A percentile compares a stretch with the other conserved stretches of the same genome.
These are phyloP conservation scores for Phaeosphaeriaceae sp. DNA, from an alignment of 2,329 filamentous ascomycete genomes.

Conservation along the genomic window DNA sequence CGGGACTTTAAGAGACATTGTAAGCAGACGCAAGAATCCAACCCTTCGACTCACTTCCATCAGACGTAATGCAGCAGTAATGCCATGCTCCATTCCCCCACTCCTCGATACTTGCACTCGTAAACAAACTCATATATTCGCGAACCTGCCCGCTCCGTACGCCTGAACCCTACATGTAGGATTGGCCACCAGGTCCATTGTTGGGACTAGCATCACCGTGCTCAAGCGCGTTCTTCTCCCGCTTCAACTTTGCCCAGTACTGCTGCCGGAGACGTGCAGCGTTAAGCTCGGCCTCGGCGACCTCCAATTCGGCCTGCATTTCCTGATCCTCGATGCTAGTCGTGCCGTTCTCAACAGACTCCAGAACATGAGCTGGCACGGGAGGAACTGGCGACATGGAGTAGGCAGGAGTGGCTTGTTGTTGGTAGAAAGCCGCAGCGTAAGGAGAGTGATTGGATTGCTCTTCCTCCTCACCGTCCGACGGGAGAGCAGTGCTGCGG, in stretches of 20 bases:
- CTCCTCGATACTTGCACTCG: not conserved
- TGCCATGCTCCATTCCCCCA: not conserved
- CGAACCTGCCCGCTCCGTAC: too few relatives aligned
- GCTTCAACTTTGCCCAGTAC: constrained; percentile 27
- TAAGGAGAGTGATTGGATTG: not conserved
- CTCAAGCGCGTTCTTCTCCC: constrained; percentile 7
- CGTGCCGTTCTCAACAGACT: constrained; percentile 13
- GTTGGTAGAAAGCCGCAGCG: not conserved
- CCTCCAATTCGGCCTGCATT: constrained; percentile 37
- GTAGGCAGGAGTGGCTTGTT: constrained; percentile 9
- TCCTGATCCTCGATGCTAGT: constrained; percentile 32
- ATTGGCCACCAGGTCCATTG: not conserved
- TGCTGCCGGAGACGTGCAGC: constrained; percentile 29
- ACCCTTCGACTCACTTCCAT: not conserved
- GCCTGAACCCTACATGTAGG: not conserved
- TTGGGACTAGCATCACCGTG: not conserved
- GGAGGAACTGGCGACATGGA: constrained; percentile 15
- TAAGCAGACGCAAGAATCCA: not conserved
- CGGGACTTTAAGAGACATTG: not conserved
- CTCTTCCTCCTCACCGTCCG: not conserved
- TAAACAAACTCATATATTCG: too few relatives aligned
- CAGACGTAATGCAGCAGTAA: not conserved
- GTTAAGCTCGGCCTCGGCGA: constrained; percentile 42
- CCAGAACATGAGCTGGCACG: constrained; percentile 5
- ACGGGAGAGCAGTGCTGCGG: not conserved